Conservation (phyloP, 2,329 filamentous ascomycete genomes). For the Arthroderma uncinatum region DNA sequence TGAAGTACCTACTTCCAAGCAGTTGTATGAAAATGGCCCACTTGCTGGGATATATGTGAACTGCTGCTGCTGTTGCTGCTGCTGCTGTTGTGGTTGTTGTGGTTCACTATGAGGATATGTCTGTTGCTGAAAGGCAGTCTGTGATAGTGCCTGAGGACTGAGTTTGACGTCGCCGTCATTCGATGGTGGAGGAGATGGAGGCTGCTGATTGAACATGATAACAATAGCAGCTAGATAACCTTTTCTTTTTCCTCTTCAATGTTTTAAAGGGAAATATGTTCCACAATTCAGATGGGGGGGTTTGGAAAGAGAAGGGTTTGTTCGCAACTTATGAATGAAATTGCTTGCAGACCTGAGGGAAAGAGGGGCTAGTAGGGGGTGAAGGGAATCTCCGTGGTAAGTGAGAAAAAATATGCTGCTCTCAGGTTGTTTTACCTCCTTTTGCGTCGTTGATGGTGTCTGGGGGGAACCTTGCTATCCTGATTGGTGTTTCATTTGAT, state of each 20-base stretch:
- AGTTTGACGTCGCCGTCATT: conserved; percentile 13
- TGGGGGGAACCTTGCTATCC: background rate
- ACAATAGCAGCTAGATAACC: conserved; percentile 5
- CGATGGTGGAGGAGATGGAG: conserved; percentile 15
- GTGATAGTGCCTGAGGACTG: conserved; percentile 7
- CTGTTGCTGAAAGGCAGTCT: conserved; percentile 3
- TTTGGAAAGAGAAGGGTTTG: background rate
- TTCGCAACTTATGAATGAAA: conserved; percentile 7
- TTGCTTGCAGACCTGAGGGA: background rate
- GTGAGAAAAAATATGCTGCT: background rate
- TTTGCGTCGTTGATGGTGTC: background rate
- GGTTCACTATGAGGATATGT: conserved; percentile 1
- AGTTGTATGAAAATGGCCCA: background rate
- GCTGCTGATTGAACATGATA: conserved; percentile 13
- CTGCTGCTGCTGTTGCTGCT: background rate
- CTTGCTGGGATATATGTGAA: background rate
- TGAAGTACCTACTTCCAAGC: conserved; percentile 7
- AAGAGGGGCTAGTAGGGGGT: background rate
- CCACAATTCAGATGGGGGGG: background rate
- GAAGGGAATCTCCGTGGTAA: conserved; percentile 3
- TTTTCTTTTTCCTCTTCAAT: conserved; percentile 2
- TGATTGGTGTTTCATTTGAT: conserved; percentile 2
- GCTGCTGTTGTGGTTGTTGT: background rate
- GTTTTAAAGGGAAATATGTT: background rate
- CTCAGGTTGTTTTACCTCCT: conserved; percentile 2